Base-by-base conservation (phyloP, 1,284 basidiomycete species). In the Austroboletus olivaceoglutinosus region DNA sequence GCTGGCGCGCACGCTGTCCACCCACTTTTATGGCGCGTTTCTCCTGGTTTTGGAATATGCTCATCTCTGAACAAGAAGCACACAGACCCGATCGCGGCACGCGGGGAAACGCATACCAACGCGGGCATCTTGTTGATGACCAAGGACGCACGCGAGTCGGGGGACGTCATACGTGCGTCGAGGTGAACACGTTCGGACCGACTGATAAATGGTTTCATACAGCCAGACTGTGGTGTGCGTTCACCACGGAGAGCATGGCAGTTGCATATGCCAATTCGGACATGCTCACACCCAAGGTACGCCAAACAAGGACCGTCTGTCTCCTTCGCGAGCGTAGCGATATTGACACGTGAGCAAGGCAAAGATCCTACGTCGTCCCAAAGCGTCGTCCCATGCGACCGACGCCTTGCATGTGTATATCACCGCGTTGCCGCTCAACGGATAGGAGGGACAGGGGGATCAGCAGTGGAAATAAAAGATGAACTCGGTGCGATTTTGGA, bases 181-280 rank as follows among this genome's bases (percentile, higher is more conserved):
- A 15, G 29, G 8, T 33, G 31, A 13, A 33, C 12, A 15, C 31
- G 31, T 33, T 2, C 18, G 19, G 3, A 19, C 18, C 10, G 19
- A 37, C 21, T 22, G 11, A 23, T 23, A 6, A 12, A 23, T 39
- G 41, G 5, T 45, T 21, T 25, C n/a, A 25, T 9, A 9, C 50
- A 85, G 86, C 76, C 23, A 80, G 85, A 33, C 65, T 89, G 31
- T 90, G 86, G 85, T 89, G 88, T 62, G 86, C 82, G 33, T 91
- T 91, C 70, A 90, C 88, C 11, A 84, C 88, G n/a, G 73, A 80
- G 27, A 87, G 84, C 63, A 89, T 91, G 86, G 85, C 87, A 0
- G 72, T 90, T 45, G 87, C 77, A 31, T 87, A 85, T 58, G 77
- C 78, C 9, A 81, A 82, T 21, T 75, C 79, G 37, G 59, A 62